A percentile compares a stretch with the other conserved stretches of the same genome.
Evolutionary conservation across 371 early-diverging fungal species (phyloP).

Genomic region (Rhizomucor pusillus): DNA sequence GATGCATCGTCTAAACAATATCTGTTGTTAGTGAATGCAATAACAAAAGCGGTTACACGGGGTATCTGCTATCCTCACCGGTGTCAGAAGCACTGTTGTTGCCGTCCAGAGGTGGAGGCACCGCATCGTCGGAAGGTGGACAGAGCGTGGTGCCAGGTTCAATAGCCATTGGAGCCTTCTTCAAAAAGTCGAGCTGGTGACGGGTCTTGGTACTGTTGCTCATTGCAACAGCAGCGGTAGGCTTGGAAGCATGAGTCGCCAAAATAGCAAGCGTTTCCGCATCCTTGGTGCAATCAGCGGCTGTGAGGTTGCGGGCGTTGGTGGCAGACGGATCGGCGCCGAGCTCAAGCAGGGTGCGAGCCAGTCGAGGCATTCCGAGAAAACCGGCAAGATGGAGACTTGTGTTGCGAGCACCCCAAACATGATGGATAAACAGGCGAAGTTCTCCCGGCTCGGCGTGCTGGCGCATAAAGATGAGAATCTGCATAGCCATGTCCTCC

Average conservation of each 20-base stretch:
- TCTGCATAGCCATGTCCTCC: constrained; percentile 13
- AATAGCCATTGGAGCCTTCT: background rate
- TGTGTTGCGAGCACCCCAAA: constrained; percentile 70
- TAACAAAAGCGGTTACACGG: no score
- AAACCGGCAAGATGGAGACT: constrained; percentile 71
- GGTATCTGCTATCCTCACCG: no score
- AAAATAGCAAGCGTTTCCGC: background rate
- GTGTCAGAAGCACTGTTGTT: no score
- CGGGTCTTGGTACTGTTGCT: background rate
- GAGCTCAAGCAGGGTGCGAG: constrained; percentile 55
- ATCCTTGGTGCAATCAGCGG: constrained; percentile 73
- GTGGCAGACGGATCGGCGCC: constrained; percentile 59
- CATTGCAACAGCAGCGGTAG: background rate
- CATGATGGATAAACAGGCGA: constrained; percentile 55
- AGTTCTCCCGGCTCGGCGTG: constrained; percentile 12
- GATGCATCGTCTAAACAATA: no score
- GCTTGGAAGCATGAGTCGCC: no score
- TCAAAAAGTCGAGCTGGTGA: background rate
- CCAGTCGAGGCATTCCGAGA: constrained; percentile 67
- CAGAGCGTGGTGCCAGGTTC: background rate
- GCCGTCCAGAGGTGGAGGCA: no score
- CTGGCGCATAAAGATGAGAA: constrained; percentile 9
- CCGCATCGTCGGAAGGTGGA: no score
- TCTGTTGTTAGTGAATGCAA: no score
- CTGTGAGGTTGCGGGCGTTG: constrained; percentile 61